Evolutionary conservation across 768 basidiomycete species (phyloP).

Genomic region (Lactarius quietus): DNA sequence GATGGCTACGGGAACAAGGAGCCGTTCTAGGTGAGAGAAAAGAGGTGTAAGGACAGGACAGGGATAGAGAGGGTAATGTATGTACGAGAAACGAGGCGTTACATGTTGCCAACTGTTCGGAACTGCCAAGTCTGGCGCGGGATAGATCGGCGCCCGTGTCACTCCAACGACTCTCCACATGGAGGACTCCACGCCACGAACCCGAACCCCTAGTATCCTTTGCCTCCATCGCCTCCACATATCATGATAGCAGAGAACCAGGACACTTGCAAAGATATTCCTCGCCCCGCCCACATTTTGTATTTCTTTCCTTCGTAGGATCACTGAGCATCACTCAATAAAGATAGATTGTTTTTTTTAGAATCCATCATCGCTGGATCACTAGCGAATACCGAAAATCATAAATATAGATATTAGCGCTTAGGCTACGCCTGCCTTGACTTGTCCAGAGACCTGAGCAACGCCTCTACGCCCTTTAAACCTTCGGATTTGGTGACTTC

Average conservation of each 20-base stretch:
- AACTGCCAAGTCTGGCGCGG: not conserved
- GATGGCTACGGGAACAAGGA: not conserved
- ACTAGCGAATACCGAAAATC: no score
- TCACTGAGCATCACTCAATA: no score
- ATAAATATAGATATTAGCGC: not conserved
- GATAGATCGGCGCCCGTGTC: not conserved
- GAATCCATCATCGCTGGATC: no score
- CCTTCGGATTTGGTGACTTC: slow-evolving; percentile 52
- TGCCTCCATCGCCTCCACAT: no score
- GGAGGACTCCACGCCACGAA: no score
- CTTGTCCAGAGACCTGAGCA: slow-evolving; percentile 49
- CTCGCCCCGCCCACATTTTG: no score
- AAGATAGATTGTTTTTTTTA: no score
- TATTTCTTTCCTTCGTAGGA: no score
- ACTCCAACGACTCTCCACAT: no score
- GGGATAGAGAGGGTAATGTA: not conserved
- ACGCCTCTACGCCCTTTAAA: slow-evolving; percentile 61
- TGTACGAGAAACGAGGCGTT: not conserved
- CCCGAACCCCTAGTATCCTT: no score
- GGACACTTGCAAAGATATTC: no score
- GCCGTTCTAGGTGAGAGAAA: not conserved
- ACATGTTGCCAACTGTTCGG: not conserved
- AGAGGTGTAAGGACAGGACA: slow-evolving; percentile 1
- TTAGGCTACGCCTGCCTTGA: slow-evolving; percentile 21
- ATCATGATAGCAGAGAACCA: no score